Percentiles rank a stretch among this genome's conserved stretches.
Evolutionary conservation across 352 stramenopile genomes (phyloP).

Genomic region (Phytophthora brassicae): DNA sequence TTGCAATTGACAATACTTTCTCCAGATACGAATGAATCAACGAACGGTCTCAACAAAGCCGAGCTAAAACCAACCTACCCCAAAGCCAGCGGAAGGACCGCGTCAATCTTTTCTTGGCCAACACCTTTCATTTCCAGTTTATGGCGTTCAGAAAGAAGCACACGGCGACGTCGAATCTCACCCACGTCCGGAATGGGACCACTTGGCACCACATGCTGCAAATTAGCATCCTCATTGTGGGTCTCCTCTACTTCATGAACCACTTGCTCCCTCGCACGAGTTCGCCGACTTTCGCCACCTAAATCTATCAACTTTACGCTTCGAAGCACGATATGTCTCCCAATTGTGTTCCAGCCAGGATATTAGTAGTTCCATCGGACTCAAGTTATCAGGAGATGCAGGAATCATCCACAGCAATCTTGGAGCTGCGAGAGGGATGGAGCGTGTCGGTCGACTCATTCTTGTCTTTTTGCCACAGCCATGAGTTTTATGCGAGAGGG

Average conservation of each 20-base stretch:
- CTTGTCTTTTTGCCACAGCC: too few species aligned
- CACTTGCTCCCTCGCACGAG: background rate
- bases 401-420: constrained; percentile 14
- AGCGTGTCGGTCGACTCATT: constrained; percentile 1
- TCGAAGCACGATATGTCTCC: constrained; percentile 11
- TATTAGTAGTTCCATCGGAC: constrained; percentile 17
- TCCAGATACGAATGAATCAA: constrained; percentile 14
- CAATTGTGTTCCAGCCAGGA: constrained; percentile 18
- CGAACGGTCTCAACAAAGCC: constrained; percentile 18
- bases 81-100: constrained; percentile 8
- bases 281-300: background rate
- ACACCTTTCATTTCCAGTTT: constrained; percentile 5
- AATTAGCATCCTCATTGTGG: background rate
- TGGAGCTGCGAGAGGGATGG: background rate
- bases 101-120: constrained; percentile 12
- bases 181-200: constrained; percentile 6
- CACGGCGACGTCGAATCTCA: constrained; percentile 22
- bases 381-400: background rate
- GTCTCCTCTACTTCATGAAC: background rate
- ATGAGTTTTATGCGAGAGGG: too few species aligned
- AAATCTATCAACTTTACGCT: constrained; percentile 1
- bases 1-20: constrained; percentile 26
- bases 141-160: constrained; percentile 9
- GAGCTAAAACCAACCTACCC: constrained; percentile 18
- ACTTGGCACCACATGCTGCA: background rate